These are phyloP conservation scores for Apiospora hydei DNA, from an alignment of 2,329 filamentous ascomycete genomes.

Conservation along the genomic window DNA sequence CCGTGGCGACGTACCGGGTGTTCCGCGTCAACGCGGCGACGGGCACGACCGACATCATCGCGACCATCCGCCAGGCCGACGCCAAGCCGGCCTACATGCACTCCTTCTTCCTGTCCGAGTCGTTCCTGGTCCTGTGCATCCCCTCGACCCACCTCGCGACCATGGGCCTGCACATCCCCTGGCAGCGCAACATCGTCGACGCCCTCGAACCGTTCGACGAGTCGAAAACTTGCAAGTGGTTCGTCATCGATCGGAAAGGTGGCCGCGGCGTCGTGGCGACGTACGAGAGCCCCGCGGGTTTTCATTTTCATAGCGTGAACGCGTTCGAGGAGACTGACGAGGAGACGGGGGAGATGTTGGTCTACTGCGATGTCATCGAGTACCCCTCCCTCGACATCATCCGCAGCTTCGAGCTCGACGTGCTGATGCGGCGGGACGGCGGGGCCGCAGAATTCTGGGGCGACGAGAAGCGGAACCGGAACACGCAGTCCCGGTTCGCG, in stretches of 20 bases:
- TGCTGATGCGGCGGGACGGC: constrained; percentile 62
- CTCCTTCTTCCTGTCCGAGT: constrained; percentile 76
- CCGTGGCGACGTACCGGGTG: constrained; percentile 67
- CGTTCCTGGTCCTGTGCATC: constrained; percentile 76
- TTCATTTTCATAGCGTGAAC: constrained; percentile 83
- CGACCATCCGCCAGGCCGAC: constrained; percentile 62
- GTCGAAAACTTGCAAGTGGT: constrained; percentile 68
- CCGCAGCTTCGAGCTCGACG: constrained; percentile 72
- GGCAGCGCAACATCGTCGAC: constrained; percentile 72
- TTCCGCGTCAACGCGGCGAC: constrained; percentile 70
- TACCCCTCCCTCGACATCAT: constrained; percentile 73
- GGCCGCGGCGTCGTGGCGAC: constrained; percentile 71
- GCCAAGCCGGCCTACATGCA: constrained; percentile 77
- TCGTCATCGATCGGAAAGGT: constrained; percentile 72
- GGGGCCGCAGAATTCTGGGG: constrained; percentile 52
- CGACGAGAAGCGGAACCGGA: constrained; percentile 48
- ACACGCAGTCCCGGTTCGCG: constrained; percentile 47
- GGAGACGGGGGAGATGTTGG: constrained; percentile 49
- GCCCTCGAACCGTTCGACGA: constrained; percentile 70
- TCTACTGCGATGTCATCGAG: constrained; percentile 71
- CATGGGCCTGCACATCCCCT: constrained; percentile 67
- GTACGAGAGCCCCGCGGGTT: constrained; percentile 73
- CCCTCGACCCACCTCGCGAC: constrained; percentile 69
- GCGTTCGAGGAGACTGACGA: constrained; percentile 70
- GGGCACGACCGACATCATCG: constrained; percentile 74